A percentile compares a stretch with the other conserved stretches of the same genome.
Conservation (phyloP, 1,139 yeast genomes). For the Nadsonia commutata region DNA sequence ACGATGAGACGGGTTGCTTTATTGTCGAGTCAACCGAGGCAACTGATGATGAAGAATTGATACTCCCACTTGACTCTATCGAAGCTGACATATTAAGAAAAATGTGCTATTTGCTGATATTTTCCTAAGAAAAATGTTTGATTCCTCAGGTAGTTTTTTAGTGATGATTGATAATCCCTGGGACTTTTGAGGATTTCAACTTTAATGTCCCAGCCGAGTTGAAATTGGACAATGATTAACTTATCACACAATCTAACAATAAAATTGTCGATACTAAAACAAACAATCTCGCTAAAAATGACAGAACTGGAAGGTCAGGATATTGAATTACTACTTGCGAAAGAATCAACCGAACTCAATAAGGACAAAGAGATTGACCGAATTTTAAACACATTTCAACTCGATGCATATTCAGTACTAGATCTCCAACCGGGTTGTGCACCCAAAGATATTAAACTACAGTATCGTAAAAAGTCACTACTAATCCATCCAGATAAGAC, state of each 20-base stretch:
- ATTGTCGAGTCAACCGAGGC: not conserved
- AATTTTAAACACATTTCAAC: conserved; percentile 31
- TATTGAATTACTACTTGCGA: conserved; percentile 18
- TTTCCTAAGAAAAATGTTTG: too few relatives aligned
- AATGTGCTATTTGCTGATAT: too few relatives aligned
- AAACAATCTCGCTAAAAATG: too few relatives aligned
- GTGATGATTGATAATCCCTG: too few relatives aligned
- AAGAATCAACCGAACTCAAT: conserved; percentile 18
- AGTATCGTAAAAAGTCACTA: conserved; percentile 44
- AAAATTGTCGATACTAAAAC: too few relatives aligned
- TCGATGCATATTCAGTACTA: conserved; percentile 43
- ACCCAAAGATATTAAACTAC: conserved; percentile 28
- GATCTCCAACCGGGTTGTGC: conserved; percentile 39
- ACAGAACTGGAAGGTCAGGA: conserved; percentile 4
- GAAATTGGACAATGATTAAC: too few relatives aligned
- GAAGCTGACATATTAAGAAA: not conserved
- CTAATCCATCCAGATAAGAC: conserved; percentile 60
- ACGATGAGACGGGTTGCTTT: not conserved
- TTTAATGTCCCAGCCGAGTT: too few relatives aligned
- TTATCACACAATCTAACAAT: too few relatives aligned
- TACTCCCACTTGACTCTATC: not conserved
- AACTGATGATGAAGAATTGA: not conserved
- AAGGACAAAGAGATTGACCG: conserved; percentile 42
- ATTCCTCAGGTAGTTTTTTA: too few relatives aligned
- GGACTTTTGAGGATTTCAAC: too few relatives aligned